phyloP scores from a whole-genome alignment of 495 filamentous ascomycete genomes.

The Baudoinia panamericana region DNA sequence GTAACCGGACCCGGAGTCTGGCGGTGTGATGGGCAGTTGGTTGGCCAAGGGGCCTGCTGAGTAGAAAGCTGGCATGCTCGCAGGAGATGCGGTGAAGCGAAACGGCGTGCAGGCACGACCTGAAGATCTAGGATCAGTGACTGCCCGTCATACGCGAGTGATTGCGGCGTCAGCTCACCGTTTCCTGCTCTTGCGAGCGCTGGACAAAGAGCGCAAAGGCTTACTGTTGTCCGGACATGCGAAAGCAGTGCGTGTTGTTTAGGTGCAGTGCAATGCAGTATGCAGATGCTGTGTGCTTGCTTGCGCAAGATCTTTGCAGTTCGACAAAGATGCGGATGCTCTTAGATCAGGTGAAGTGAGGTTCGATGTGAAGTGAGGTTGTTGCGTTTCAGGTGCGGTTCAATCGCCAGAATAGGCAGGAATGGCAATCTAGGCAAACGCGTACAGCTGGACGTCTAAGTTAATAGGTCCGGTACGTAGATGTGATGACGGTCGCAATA shows the following conservation, averaged over 20 bases:
- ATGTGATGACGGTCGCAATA: neutral
- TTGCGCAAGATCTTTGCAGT: neutral
- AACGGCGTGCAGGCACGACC: constrained; percentile 14
- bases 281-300: too few relatives aligned
- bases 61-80: constrained; percentile 18
- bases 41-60: constrained; percentile 1
- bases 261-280: too few relatives aligned
- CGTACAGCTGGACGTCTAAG: constrained; percentile 7
- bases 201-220: constrained; percentile 3
- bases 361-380: neutral
- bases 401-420: neutral
- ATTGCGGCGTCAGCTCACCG: constrained; percentile 13
- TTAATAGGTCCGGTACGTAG: constrained; percentile 13
- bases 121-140: neutral
- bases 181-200: constrained; percentile 11
- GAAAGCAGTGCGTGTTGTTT: neutral
- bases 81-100: constrained; percentile 6
- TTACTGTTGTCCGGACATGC: constrained; percentile 17
- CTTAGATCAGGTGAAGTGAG: constrained; percentile 1
- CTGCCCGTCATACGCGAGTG: neutral
- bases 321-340: neutral
- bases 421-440: neutral
- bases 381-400: neutral
- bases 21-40: constrained; percentile 28
- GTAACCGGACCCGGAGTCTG: constrained; percentile 28